Evolutionary conservation across 768 basidiomycete species (phyloP), one percentile per base, ranked within the genome.

Genomic region (Kwoniella shandongensis): DNA sequence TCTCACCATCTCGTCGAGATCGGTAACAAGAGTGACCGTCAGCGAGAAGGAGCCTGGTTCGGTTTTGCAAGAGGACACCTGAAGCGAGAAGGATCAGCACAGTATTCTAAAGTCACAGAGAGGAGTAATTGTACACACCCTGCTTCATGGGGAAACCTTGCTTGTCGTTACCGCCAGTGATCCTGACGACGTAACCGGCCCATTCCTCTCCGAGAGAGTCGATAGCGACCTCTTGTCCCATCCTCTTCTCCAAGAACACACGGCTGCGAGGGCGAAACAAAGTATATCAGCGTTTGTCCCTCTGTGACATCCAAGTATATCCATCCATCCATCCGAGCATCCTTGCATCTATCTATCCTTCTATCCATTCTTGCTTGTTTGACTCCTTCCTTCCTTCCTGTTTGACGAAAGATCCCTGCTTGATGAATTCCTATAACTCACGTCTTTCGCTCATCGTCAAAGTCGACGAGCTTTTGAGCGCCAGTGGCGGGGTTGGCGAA

Each of bases 1-100:
- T 89, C 81, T 99, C 93, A 75, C 94, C 94, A 46, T 82, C 79
- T 78, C 92, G 89, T 75, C 92, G 89, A 66, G 82, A 78, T 70
- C 94, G 91, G 84, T 89, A 97, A 85, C 94, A 98, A 29, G 93
- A 94, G 86, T 98, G 94, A 49, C 92, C 92, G 78, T 94, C 89
- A 62, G 89, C 72, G 76, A 99, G 88, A 73, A 98, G 89, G 65
- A 99, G 88, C 61, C 85, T 82, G 70, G 93, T 90, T 84, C 94
- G 92, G 81, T 90, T 77, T 57, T 90, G 90, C 72, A 94, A 84
- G 61, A 98, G 88, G 67, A 97, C 89, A 58, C 56, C 56, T 58
- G 40, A n/a, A n/a, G n/a, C 47, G 12, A 39, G 0, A 27, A 42
- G 39, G 10, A 22, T 32, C 32, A 32, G 32, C 32, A n/a, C n/a